These are phyloP conservation scores for Termitomyces sp. DNA, from an alignment of 1,284 basidiomycete species.

Conservation along the genomic window DNA sequence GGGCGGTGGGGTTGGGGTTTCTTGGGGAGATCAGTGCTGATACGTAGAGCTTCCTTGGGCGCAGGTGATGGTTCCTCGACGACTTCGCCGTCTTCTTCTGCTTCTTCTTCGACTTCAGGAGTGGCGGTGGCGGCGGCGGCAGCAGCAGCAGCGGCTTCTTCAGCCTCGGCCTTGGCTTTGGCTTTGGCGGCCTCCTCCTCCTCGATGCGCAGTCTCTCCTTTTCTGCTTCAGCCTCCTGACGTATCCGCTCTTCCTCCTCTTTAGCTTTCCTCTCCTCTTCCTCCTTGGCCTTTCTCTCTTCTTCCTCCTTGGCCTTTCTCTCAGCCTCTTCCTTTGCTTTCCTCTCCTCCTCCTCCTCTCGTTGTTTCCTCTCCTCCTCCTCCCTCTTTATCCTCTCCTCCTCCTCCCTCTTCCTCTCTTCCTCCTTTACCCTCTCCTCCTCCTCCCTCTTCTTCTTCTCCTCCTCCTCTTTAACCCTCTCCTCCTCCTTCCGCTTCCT, in stretches of 20 bases:
- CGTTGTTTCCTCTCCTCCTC: constrained; percentile 33
- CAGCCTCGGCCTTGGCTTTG: constrained; percentile 20
- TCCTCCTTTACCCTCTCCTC: constrained; percentile 41
- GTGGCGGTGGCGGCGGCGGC: background rate
- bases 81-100: constrained; percentile 33
- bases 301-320: constrained; percentile 28
- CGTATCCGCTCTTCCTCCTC: constrained; percentile 30
- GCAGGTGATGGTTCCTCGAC: constrained; percentile 22
- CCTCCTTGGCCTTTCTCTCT: constrained; percentile 34
- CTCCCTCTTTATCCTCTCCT: constrained; percentile 24
- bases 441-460: constrained; percentile 39
- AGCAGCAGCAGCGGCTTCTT: constrained; percentile 24
- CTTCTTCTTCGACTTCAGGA: constrained; percentile 28
- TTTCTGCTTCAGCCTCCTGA: constrained; percentile 16
- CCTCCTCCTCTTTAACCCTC: constrained; percentile 39
- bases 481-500: constrained; percentile 39
- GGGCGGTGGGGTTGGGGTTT: constrained; percentile 65
- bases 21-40: constrained; percentile 48
- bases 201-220: constrained; percentile 19
- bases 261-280: constrained; percentile 28
- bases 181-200: too few species aligned
- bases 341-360: constrained; percentile 36
- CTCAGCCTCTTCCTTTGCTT: constrained; percentile 33
- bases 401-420: constrained; percentile 28
- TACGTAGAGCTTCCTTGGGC: constrained; percentile 52